phyloP scores from a whole-genome alignment of 306 rosid species.

The Erythrophleum fordii region DNA sequence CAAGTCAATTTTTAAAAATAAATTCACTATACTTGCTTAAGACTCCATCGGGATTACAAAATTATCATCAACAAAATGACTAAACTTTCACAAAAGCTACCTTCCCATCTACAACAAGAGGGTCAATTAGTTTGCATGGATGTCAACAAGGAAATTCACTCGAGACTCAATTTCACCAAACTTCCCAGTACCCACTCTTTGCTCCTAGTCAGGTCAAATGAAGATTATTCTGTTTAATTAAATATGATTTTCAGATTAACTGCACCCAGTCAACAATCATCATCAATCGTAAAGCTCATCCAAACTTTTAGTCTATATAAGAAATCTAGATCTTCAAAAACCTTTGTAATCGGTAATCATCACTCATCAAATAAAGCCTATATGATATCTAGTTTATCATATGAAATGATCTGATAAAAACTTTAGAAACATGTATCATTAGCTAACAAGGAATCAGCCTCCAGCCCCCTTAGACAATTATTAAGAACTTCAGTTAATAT shows the following conservation, averaged over 20 bases:
- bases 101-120: neutral
- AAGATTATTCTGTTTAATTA: neutral
- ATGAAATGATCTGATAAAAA: neutral
- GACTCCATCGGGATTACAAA: neutral
- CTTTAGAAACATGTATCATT: neutral
- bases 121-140: neutral
- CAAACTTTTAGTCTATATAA: neutral
- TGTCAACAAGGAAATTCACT: neutral
- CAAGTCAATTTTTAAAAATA: too few species aligned
- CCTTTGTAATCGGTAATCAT: neutral
- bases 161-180: neutral
- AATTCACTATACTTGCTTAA: neutral
- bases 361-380: neutral
- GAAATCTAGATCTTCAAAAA: neutral
- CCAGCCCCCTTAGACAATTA: neutral
- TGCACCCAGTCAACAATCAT: neutral
- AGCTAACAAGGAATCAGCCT: neutral
- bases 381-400: constrained; percentile 21
- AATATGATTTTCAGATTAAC: neutral
- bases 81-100: neutral
- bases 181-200: neutral
- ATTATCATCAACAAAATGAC: neutral
- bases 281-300: neutral
- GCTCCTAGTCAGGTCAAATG: neutral
- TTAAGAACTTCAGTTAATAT: constrained; percentile 6